Evolutionary conservation across 768 basidiomycete species (phyloP), one percentile per base, ranked within the genome.

Genomic region (Phylloporus sp.): DNA sequence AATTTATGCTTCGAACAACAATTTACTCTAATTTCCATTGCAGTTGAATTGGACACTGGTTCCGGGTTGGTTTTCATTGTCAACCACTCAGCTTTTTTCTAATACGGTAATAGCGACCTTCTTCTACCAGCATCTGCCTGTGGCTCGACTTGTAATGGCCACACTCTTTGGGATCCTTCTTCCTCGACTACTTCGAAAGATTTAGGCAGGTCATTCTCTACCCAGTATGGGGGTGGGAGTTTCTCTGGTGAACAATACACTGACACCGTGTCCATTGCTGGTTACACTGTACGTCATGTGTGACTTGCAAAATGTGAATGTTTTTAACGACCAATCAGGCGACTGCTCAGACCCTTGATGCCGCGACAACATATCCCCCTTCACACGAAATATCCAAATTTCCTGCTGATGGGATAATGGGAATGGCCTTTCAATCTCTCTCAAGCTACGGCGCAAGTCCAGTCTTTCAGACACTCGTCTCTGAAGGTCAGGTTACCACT

Each of bases 381-480:
- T 28, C 12, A 10, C 27, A 54, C 7, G 1, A 22, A 4, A 10
- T 1, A 28, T 31, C 32, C 28, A 15, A 31, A 2, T 58, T 50
- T 36, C 43, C 47, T 11, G 10, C 58, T 2, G 63, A 62, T 46
- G 63, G 67, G 5, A 47, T 67, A 20, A 51, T 69, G 53, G 72
- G 76, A 47, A 71, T 77, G 73, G 75, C 61, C 3, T 77, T 72
- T 66, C 62, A 63, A 18, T 47, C 69, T 29, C 63, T 76, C 45
- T 71, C 74, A 2, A 62, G 50, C 6, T 76, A 68, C 48, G 52
- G 59, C 26, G 56, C 64, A 6, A 60, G 57, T 22, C 71, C 75
- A 0, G 53, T 75, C 28, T 73, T 76, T 52, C 70, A 75, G 36
- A 73, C 71, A 9, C 72, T 80, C 15, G 57, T 77, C 26, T 43